Evolutionary conservation across 306 rosid genomes (phyloP), one percentile per base, ranked within the genome.

Genomic region (Morella rubra): DNA sequence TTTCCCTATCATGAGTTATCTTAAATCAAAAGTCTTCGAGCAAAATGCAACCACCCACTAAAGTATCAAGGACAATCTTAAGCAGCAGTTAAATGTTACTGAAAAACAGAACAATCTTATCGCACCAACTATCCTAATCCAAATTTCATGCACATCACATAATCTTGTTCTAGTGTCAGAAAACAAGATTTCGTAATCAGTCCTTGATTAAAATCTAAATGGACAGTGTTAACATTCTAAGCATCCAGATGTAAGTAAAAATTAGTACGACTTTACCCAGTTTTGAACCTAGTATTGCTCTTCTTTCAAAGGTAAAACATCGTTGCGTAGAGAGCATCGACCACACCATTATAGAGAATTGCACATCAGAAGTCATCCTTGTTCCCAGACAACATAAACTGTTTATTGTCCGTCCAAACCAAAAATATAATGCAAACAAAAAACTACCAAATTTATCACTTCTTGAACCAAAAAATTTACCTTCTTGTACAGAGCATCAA

Each of bases 401-500:
- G 37, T 32, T 32, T 2, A 32, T 32, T 32, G 37, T 32, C 37
- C 37, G 37, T 2, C 37, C 37, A 32, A 32, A 32, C 37, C 3
- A 32, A 32, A 32, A 32, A 32, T 32, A 32, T 54, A 9, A 50
- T 20, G 41, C 20, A 62, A 32, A 58, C 9, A 45, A 8, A 56
- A 77, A 18, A 18, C 71, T 50, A 27, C 12, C n/a, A n/a, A 32
- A 52, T 41, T 14, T 4, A 42, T 11, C 6, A 41, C 55, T 47
- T 11, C 32, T 15, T 55, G 71, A 32, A 72, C 44, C 44, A 20
- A 65, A 40, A 4, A 52, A 5, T 32, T 65, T 56, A 95, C 99
- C 97, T 91, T 96, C 87, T 96, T 96, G 85, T 91, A 89, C 18
- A 92, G 87, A 77, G 97, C 89, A 87, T 96, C 99, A 66, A 92